Evolutionary conservation across 805 yeast genomes (phyloP).

Genomic region (Saturnispora diversa): DNA sequence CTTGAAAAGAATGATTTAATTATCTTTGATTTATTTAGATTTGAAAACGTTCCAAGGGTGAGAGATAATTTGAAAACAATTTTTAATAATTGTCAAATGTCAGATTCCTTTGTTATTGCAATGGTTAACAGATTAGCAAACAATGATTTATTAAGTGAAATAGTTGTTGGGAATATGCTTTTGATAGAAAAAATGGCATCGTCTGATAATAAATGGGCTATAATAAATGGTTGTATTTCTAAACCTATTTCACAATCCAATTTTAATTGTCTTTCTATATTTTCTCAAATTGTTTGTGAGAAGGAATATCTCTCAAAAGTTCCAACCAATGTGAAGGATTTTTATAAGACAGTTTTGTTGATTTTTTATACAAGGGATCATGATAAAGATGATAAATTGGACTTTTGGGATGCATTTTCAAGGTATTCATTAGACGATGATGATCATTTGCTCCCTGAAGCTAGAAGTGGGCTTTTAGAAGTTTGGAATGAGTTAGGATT

Average conservation of each 20-base stretch:
- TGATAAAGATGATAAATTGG: constrained; percentile 2
- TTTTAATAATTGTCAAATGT: constrained; percentile 4
- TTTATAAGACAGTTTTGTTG: not conserved
- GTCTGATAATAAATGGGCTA: constrained; percentile 4
- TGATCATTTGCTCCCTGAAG: not conserved
- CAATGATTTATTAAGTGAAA: not conserved
- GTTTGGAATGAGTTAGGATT: constrained; percentile 1
- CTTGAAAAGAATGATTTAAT: constrained; percentile 8
- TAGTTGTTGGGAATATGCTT: not conserved
- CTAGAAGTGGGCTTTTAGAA: not conserved
- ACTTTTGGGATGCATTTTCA: constrained; percentile 10
- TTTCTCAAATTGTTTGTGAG: not conserved
- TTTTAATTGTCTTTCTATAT: constrained; percentile 1
- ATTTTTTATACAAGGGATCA: constrained; percentile 7
- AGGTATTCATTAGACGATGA: constrained; percentile 1
- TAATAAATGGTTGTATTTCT: constrained; percentile 8
- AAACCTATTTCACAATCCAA: not conserved
- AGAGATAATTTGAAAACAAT: not conserved
- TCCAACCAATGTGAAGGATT: not conserved
- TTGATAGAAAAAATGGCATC: not conserved
- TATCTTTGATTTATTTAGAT: constrained; percentile 11
- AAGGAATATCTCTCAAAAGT: not conserved
- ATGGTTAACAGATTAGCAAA: constrained; percentile 4
- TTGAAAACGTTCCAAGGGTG: not conserved
- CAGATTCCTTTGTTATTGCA: constrained; percentile 1